phyloP scores from a whole-genome alignment of 2,329 filamentous ascomycete genomes.

The Xylariales sp. region DNA sequence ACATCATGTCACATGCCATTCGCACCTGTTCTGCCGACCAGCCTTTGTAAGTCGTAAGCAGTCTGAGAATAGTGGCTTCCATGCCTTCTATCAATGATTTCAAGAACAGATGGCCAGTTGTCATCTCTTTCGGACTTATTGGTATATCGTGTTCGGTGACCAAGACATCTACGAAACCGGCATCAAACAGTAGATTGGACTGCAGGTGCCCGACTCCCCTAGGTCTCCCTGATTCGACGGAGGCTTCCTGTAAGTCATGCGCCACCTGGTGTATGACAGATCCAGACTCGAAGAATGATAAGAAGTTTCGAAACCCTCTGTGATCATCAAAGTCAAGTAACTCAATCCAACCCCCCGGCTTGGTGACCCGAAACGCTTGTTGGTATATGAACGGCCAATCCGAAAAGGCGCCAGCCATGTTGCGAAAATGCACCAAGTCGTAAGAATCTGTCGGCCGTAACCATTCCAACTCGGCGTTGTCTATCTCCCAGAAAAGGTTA shows the following conservation, averaged over 20 bases:
- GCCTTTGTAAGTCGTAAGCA: constrained; percentile 47
- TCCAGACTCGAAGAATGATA: constrained; percentile 36
- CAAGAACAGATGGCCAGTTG: constrained; percentile 50
- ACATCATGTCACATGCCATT: constrained; percentile 40
- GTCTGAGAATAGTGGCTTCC: constrained; percentile 44
- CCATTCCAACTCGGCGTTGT: constrained; percentile 56
- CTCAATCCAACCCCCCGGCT: constrained; percentile 55
- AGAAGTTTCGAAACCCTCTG: constrained; percentile 32
- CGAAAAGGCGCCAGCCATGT: constrained; percentile 50
- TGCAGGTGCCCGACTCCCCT: constrained; percentile 42
- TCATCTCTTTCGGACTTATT: constrained; percentile 39
- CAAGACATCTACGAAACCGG: constrained; percentile 48
- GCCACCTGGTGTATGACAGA: constrained; percentile 40
- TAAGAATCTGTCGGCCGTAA: constrained; percentile 46
- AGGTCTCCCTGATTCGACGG: constrained; percentile 39
- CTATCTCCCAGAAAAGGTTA: constrained; percentile 56
- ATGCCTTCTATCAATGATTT: constrained; percentile 46
- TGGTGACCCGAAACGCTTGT: constrained; percentile 47
- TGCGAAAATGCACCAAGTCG: constrained; percentile 53
- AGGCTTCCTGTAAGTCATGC: constrained; percentile 38
- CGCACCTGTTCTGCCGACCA: constrained; percentile 48
- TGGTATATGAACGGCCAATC: constrained; percentile 53
- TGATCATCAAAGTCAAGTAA: constrained; percentile 48
- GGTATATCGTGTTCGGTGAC: constrained; percentile 44
- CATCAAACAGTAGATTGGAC: constrained; percentile 37